Conservation (phyloP, 768 basidiomycete genomes). For the Gyrodon lividus region DNA sequence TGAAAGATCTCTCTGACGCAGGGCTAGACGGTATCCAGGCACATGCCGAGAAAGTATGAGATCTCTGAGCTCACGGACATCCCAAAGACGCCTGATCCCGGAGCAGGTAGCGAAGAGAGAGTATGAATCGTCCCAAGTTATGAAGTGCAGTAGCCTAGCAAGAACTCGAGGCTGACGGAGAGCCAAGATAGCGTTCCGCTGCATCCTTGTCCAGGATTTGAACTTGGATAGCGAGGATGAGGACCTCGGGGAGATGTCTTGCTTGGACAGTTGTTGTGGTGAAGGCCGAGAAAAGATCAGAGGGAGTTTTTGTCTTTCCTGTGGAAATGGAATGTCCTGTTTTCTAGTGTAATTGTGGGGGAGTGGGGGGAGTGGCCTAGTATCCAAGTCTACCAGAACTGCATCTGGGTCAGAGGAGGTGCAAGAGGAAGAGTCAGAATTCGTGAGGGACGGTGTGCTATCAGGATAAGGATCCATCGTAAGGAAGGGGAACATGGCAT, state of each 20-base stretch:
- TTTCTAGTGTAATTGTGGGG: conserved; percentile 5
- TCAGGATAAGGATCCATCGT: conserved; percentile 25
- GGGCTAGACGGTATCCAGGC: conserved; percentile 51
- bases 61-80: conserved; percentile 34
- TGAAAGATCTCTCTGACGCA: conserved; percentile 40
- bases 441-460: conserved; percentile 28
- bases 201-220: conserved; percentile 30
- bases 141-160: conserved; percentile 27
- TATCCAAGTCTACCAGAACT: neutral
- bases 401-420: conserved; percentile 12
- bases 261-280: neutral
- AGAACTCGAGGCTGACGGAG: conserved; percentile 38
- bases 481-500: conserved; percentile 17
- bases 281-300: neutral
- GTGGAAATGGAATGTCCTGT: neutral
- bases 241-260: neutral
- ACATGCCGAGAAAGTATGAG: conserved; percentile 50
- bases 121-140: conserved; percentile 42
- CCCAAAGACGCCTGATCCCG: conserved; percentile 34
- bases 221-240: conserved; percentile 12
- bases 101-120: conserved; percentile 37
- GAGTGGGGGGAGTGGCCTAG: conserved; percentile 19
- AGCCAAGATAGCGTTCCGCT: conserved; percentile 20
- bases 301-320: neutral
- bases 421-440: conserved; percentile 27